phyloP scores from a whole-genome alignment of 2,329 filamentous ascomycete species.

The Pseudophaeomoniella oleicola region DNA sequence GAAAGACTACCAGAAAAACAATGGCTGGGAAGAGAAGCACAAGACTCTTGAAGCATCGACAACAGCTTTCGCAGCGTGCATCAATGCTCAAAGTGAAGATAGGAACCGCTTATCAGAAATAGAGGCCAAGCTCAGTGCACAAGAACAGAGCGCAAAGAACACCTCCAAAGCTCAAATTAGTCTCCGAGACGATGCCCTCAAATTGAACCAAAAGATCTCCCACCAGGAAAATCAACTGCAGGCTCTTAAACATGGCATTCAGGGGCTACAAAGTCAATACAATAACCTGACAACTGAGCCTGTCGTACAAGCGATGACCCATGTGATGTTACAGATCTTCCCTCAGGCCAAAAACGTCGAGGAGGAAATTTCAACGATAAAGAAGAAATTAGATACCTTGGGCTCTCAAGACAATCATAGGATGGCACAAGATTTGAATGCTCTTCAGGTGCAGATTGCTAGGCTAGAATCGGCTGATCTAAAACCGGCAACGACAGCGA shows the following conservation, averaged over 20 bases:
- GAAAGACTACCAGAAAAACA: too few species aligned
- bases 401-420: neutral
- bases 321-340: conserved; percentile 12
- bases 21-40: too few species aligned
- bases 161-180: too few species aligned
- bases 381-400: neutral
- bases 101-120: too few species aligned
- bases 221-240: conserved; percentile 8
- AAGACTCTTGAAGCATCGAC: too few species aligned
- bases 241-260: conserved; percentile 12
- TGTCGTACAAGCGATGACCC: conserved; percentile 19
- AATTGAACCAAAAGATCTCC: too few species aligned
- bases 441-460: neutral
- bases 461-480: too few species aligned
- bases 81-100: too few species aligned
- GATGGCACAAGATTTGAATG: neutral
- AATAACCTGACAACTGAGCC: conserved; percentile 30
- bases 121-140: too few species aligned
- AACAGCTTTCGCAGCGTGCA: too few species aligned
- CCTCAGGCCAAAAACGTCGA: neutral
- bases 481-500: neutral
- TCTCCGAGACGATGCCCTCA: too few species aligned
- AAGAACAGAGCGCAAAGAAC: too few species aligned
- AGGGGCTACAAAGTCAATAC: conserved; percentile 32
- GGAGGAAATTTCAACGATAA: neutral